Conservation (phyloP, 139 green algal genomes). For the Chlamydomonas asymmetrica region DNA sequence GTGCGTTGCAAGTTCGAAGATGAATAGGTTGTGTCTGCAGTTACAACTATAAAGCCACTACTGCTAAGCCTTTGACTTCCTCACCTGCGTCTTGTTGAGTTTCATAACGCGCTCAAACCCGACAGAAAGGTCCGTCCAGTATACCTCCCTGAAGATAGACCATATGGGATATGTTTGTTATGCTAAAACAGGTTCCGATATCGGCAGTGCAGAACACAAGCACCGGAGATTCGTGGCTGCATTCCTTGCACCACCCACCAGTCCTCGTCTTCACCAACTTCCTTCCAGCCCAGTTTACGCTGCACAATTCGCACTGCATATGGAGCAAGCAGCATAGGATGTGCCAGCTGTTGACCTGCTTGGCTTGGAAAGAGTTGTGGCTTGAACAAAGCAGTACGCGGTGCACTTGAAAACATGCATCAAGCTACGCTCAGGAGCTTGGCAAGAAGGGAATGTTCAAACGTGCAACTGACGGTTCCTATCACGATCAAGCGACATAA, state of each 20-base stretch:
- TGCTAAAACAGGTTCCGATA: too few relatives aligned
- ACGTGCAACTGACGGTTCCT: not conserved
- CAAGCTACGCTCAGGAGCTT: not conserved
- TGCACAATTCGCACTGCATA: constrained; percentile 62
- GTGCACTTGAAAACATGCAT: not conserved
- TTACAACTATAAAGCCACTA: not conserved
- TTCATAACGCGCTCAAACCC: constrained; percentile 67
- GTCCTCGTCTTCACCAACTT: constrained; percentile 68
- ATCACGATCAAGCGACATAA: not conserved
- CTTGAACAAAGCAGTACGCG: not conserved
- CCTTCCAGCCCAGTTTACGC: constrained; percentile 71
- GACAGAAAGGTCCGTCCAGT: constrained; percentile 80
- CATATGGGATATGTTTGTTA: too few relatives aligned
- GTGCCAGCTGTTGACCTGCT: not conserved
- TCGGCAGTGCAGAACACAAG: too few relatives aligned
- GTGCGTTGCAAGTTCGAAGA: too few relatives aligned
- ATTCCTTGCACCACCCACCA: too few relatives aligned
- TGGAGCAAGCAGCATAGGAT: too few relatives aligned
- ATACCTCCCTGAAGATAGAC: too few relatives aligned
- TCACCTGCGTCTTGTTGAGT: constrained; percentile 59
- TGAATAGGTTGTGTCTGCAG: not conserved
- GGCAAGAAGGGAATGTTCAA: not conserved
- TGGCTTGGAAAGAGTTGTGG: not conserved
- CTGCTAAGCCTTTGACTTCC: not conserved
- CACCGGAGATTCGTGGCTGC: too few relatives aligned